Conservation (phyloP, 2,329 filamentous ascomycete genomes). For the Penicillium sp. region DNA sequence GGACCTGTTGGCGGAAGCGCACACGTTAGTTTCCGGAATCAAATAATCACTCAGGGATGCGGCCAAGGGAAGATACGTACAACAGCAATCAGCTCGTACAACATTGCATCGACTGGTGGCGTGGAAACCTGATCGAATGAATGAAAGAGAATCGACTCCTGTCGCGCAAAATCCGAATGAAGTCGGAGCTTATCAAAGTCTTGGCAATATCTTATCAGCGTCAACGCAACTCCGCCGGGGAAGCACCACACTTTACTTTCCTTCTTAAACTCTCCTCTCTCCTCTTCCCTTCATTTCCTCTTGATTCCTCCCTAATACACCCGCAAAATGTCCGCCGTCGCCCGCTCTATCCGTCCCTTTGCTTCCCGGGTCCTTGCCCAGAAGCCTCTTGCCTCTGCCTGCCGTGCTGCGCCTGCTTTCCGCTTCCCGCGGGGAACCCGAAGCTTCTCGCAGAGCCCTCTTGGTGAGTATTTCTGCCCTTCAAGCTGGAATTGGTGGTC, state of each 20-base stretch:
- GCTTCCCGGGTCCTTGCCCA: conserved; percentile 35
- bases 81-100: conserved; percentile 96
- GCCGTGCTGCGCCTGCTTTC: conserved; percentile 31
- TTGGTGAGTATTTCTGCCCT: conserved; percentile 28
- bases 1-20: conserved; percentile 58
- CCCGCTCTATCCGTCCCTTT: conserved; percentile 34
- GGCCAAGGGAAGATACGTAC: conserved; percentile 51
- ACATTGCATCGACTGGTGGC: conserved; percentile 54
- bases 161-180: conserved; percentile 24
- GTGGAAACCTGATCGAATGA: conserved; percentile 16
- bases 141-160: conserved; percentile 15
- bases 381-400: conserved; percentile 31
- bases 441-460: conserved; percentile 41
- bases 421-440: conserved; percentile 42
- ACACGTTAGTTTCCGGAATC: conserved; percentile 10
- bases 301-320: conserved; percentile 5
- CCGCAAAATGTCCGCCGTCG: conserved; percentile 35
- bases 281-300: conserved; percentile 14
- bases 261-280: conserved; percentile 27
- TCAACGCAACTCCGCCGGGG: conserved; percentile 23
- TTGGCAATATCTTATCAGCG: conserved; percentile 27
- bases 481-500: background rate
- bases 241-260: conserved; percentile 23
- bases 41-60: background rate
- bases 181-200: conserved; percentile 28